Conservation (phyloP, 2,329 filamentous ascomycete species). For the Arthrobotrys iridis region DNA sequence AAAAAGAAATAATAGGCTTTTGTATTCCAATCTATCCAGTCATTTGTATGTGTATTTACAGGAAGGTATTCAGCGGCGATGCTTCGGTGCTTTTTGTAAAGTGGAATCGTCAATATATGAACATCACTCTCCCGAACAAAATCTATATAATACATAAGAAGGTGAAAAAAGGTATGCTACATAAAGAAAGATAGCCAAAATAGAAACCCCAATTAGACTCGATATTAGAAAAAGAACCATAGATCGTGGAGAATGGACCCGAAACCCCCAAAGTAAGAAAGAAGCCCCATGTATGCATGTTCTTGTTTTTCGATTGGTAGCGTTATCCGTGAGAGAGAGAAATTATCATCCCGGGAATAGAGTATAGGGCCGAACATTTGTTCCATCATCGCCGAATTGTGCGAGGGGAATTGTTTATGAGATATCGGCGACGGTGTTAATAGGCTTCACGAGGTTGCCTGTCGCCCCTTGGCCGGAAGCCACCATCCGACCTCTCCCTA, state of each 20-base stretch:
- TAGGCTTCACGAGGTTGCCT: conserved; percentile 24
- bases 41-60: conserved; percentile 8
- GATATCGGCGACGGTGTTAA: background rate
- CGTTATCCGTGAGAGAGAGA: conserved; percentile 8
- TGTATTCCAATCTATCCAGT: background rate
- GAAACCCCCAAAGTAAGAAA: conserved; percentile 39
- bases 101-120: conserved; percentile 46
- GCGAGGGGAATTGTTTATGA: background rate
- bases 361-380: background rate
- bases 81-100: conserved; percentile 28
- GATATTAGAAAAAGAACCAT: conserved; percentile 28
- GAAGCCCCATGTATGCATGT: conserved; percentile 47
- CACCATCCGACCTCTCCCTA: background rate
- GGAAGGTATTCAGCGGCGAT: background rate
- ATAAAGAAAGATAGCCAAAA: conserved; percentile 20
- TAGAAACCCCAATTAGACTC: background rate
- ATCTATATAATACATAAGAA: conserved; percentile 39
- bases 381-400: background rate
- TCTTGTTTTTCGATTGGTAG: conserved; percentile 9
- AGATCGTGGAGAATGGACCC: conserved; percentile 13
- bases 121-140: conserved; percentile 26
- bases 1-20: conserved; percentile 10
- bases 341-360: conserved; percentile 35
- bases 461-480: conserved; percentile 17
- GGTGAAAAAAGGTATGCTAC: conserved; percentile 49